These are phyloP conservation scores for Thielaviopsis musarum DNA, from an alignment of 2,329 filamentous ascomycete species.

Conservation along the genomic window DNA sequence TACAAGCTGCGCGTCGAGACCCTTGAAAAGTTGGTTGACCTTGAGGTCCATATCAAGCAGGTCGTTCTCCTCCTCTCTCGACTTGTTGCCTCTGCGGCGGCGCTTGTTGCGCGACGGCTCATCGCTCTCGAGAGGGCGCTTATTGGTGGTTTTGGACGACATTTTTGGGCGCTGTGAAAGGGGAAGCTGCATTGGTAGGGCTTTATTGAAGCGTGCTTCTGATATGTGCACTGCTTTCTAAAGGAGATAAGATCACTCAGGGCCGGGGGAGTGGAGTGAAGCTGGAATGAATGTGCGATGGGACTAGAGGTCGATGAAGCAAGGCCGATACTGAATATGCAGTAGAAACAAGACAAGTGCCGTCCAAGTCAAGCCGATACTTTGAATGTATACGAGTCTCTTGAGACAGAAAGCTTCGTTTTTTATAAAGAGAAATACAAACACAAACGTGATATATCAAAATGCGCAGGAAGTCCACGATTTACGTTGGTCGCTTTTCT, in stretches of 20 bases:
- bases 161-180: not conserved
- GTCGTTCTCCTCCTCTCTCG: constrained; percentile 35
- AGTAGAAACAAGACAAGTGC: not conserved
- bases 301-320: not conserved
- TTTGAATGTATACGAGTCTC: not conserved
- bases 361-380: no score
- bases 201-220: not conserved
- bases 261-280: not conserved
- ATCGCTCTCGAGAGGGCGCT: constrained; percentile 34
- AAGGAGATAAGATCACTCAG: no score
- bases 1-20: constrained; percentile 68
- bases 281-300: not conserved
- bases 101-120: constrained; percentile 20
- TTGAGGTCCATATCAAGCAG: constrained; percentile 51
- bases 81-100: constrained; percentile 36
- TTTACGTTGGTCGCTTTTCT: not conserved
- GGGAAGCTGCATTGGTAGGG: not conserved
- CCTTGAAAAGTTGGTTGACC: constrained; percentile 63
- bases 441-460: not conserved
- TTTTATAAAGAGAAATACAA: not conserved
- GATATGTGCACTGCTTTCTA: not conserved
- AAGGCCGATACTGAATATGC: not conserved
- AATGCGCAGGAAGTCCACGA: not conserved
- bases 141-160: constrained; percentile 29
- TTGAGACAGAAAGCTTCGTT: not conserved